Evolutionary conservation across 345 rosid genomes (phyloP).

Genomic region (Eutrema japonicum): DNA sequence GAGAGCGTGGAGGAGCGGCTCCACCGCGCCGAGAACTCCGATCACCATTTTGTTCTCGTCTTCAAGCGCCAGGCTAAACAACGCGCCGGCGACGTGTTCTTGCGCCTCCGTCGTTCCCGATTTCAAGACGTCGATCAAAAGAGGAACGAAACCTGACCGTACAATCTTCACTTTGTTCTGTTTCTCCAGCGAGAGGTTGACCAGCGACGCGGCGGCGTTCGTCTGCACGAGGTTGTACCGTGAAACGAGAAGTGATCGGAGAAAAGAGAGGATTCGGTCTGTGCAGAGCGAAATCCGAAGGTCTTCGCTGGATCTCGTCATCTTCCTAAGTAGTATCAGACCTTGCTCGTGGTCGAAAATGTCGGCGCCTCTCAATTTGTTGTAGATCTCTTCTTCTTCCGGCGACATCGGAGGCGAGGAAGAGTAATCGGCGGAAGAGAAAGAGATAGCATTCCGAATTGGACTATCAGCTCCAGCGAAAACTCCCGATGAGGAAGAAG

Average conservation of each 20-base stretch:
- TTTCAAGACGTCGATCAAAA: constrained; percentile 64
- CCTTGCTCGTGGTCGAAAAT: constrained; percentile 70
- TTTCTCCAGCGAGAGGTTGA: constrained; percentile 78
- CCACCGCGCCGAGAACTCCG: constrained; percentile 84
- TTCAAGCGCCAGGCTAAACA: constrained; percentile 81
- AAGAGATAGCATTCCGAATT: constrained; percentile 40
- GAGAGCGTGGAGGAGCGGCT: constrained; percentile 72
- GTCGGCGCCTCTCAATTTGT: constrained; percentile 56
- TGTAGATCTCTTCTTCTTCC: constrained; percentile 60
- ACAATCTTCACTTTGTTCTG: constrained; percentile 72
- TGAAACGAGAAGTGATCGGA: constrained; percentile 60
- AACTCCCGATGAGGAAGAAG: constrained; percentile 62
- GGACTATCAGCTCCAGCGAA: constrained; percentile 42
- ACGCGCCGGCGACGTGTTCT: constrained; percentile 81
- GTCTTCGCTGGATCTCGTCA: constrained; percentile 62
- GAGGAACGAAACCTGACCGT: constrained; percentile 75
- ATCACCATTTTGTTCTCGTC: constrained; percentile 89
- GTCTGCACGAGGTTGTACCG: constrained; percentile 70
- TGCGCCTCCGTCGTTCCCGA: constrained; percentile 79
- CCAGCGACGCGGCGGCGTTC: constrained; percentile 77
- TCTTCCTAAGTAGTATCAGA: constrained; percentile 55
- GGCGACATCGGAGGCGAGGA: constrained; percentile 41
- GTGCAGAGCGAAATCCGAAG: constrained; percentile 62
- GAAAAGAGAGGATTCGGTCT: constrained; percentile 52
- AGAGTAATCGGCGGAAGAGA: constrained; percentile 41